Conservation (phyloP, 2,329 filamentous ascomycete species). For the Neurospora sp. region DNA sequence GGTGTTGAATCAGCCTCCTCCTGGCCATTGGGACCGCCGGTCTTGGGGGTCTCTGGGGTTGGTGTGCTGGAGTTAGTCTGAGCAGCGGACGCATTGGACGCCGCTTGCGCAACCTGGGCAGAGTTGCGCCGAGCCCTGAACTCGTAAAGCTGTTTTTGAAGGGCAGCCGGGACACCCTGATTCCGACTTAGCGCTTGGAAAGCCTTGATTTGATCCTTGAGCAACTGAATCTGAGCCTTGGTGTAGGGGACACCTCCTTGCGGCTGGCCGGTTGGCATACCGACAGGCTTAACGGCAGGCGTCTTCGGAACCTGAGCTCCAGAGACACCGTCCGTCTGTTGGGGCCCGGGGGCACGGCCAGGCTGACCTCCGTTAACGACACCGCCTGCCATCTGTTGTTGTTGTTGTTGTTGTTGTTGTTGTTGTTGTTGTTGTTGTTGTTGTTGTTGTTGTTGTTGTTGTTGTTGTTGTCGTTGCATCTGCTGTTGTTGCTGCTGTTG, state of each 20-base stretch:
- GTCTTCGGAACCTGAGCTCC: constrained; percentile 5
- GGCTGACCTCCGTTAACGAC: constrained; percentile 39
- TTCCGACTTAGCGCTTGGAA: constrained; percentile 90
- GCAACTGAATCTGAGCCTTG: constrained; percentile 64
- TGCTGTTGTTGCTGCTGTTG: constrained; percentile 32
- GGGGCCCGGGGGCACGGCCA: constrained; percentile 21
- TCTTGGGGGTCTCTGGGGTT: constrained; percentile 26
- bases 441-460: constrained; percentile 30
- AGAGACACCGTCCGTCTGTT: not conserved
- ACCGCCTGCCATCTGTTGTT: constrained; percentile 46
- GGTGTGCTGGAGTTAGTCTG: constrained; percentile 17
- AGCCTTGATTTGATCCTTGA: constrained; percentile 80
- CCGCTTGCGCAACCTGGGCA: constrained; percentile 36
- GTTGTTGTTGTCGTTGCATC: constrained; percentile 29
- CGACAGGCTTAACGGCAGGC: constrained; percentile 21
- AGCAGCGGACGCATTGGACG: constrained; percentile 27
- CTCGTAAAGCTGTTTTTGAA: constrained; percentile 77
- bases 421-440: constrained; percentile 32
- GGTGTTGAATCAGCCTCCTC: constrained; percentile 18
- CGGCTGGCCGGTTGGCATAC: constrained; percentile 15
- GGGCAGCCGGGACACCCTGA: constrained; percentile 62
- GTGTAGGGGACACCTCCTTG: constrained; percentile 44
- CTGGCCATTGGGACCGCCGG: constrained; percentile 21
- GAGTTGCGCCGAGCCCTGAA: constrained; percentile 58
- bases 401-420: too few relatives aligned